A percentile compares a stretch with the other conserved stretches of the same genome.
Conservation (phyloP, 352 stramenopile genomes). For the Phytophthora tentaculata region DNA sequence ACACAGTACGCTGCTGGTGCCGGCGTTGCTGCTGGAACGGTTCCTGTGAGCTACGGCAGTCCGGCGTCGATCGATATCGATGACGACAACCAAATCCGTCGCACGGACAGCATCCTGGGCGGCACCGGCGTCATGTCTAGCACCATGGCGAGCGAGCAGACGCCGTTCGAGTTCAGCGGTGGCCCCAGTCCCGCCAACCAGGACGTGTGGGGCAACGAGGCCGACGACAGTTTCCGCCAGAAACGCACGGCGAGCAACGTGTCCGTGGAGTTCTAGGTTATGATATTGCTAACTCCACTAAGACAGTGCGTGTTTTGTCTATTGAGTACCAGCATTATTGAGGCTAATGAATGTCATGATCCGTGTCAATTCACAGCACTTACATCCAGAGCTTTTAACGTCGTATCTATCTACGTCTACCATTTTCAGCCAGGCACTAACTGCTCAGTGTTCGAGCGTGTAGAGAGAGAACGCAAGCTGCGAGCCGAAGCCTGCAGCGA, state of each 20-base stretch:
- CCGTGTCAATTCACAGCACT: constrained; percentile 14
- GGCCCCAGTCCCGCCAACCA: constrained; percentile 34
- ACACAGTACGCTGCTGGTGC: constrained; percentile 35
- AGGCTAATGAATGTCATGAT: constrained; percentile 23
- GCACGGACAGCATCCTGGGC: constrained; percentile 53
- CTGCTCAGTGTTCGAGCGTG: constrained; percentile 54
- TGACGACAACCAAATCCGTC: constrained; percentile 24
- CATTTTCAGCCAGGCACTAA: constrained; percentile 18
- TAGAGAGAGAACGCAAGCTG: constrained; percentile 97
- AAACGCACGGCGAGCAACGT: constrained; percentile 60
- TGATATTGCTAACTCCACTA: constrained; percentile 24
- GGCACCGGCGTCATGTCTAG: constrained; percentile 36
- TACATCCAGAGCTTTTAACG: neutral
- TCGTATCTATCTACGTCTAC: constrained; percentile 24
- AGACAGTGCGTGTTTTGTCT: constrained; percentile 31
- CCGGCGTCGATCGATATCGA: constrained; percentile 55
- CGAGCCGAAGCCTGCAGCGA: constrained; percentile 96
- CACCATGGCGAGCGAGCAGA: constrained; percentile 26
- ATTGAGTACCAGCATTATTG: constrained; percentile 25
- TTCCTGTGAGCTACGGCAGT: constrained; percentile 51
- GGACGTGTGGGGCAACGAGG: constrained; percentile 56
- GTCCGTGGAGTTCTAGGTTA: constrained; percentile 67
- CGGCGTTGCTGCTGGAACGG: constrained; percentile 9
- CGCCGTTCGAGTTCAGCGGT: constrained; percentile 42
- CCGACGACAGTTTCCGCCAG: constrained; percentile 39